Conservation (phyloP, 2,329 filamentous ascomycete genomes). For the Graphilbum sp. region DNA sequence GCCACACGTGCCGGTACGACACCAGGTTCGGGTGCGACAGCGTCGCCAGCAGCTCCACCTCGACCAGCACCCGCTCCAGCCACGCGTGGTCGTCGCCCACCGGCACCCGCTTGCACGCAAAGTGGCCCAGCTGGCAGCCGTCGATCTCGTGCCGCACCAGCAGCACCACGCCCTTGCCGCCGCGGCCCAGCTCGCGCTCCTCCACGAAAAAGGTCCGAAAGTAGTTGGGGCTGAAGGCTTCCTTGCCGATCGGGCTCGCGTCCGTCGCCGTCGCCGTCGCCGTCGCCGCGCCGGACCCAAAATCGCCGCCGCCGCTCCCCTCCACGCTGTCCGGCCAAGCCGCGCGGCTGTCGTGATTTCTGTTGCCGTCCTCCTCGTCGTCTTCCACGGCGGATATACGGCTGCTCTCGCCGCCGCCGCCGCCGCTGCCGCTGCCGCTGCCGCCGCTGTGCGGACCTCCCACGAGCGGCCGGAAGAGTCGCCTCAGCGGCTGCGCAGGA, state of each 20-base stretch:
- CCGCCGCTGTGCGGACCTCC: background rate
- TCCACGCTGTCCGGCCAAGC: no score
- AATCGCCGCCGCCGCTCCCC: constrained; percentile 27
- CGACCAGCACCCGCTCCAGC: constrained; percentile 84
- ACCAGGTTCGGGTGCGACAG: constrained; percentile 91
- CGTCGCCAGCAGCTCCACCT: constrained; percentile 83
- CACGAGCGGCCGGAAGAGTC: constrained; percentile 29
- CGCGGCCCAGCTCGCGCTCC: constrained; percentile 69
- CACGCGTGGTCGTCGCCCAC: constrained; percentile 89
- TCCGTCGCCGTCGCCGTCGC: constrained; percentile 9
- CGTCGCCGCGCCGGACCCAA: constrained; percentile 33
- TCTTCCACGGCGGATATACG: constrained; percentile 11
- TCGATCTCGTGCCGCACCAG: constrained; percentile 90
- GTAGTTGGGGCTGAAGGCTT: constrained; percentile 83
- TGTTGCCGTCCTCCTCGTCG: background rate
- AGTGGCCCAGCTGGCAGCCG: constrained; percentile 72
- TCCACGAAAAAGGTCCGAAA: constrained; percentile 89
- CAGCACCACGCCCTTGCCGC: constrained; percentile 87
- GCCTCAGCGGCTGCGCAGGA: constrained; percentile 33
- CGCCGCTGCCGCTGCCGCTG: constrained; percentile 8
- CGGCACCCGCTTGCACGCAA: constrained; percentile 92
- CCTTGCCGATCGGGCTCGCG: constrained; percentile 59
- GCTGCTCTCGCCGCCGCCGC: background rate
- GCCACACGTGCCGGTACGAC: constrained; percentile 92
- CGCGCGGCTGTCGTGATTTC: no score